Conservation (phyloP, 495 filamentous ascomycete genomes). For the Barbatosphaeria neglecta region DNA sequence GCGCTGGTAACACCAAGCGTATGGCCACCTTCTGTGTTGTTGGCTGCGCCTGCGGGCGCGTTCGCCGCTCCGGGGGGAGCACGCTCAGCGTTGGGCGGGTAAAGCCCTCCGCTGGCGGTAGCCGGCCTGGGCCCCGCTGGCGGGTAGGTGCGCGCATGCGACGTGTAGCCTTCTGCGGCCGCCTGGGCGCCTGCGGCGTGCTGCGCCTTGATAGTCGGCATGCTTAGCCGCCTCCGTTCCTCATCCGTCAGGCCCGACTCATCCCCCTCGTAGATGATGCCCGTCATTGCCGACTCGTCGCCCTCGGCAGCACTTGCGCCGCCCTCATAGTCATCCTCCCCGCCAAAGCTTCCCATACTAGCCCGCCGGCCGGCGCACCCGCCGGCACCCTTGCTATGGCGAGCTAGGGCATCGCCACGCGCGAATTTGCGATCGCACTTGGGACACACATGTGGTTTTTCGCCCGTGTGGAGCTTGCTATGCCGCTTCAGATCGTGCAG, state of each 20-base stretch:
- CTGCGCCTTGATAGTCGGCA: conserved; percentile 63
- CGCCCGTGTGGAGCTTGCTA: conserved; percentile 90
- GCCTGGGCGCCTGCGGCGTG: conserved; percentile 46
- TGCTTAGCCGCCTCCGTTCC: conserved; percentile 42
- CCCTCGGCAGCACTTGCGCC: conserved; percentile 38
- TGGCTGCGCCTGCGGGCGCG: conserved; percentile 29
- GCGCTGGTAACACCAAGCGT: conserved; percentile 36
- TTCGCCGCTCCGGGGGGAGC: conserved; percentile 43
- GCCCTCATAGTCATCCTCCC: conserved; percentile 63
- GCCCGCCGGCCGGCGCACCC: conserved; percentile 85
- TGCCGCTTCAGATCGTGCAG: conserved; percentile 95
- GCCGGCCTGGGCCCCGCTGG: conserved; percentile 41
- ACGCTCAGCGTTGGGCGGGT: conserved; percentile 46
- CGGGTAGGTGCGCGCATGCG: conserved; percentile 64
- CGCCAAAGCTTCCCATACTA: conserved; percentile 75
- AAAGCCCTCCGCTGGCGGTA: conserved; percentile 38
- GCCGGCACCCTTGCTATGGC: conserved; percentile 91
- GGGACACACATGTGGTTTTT: conserved; percentile 86
- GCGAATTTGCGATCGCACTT: conserved; percentile 93
- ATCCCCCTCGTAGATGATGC: conserved; percentile 55
- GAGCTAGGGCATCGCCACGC: conserved; percentile 84
- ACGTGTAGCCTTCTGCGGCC: conserved; percentile 23
- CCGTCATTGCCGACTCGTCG: conserved; percentile 69
- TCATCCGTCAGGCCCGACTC: conserved; percentile 41
- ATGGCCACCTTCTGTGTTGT: conserved; percentile 16